Evolutionary conservation across 2,329 filamentous ascomycete species (phyloP).

Genomic region (Triangularia verruculosa): DNA sequence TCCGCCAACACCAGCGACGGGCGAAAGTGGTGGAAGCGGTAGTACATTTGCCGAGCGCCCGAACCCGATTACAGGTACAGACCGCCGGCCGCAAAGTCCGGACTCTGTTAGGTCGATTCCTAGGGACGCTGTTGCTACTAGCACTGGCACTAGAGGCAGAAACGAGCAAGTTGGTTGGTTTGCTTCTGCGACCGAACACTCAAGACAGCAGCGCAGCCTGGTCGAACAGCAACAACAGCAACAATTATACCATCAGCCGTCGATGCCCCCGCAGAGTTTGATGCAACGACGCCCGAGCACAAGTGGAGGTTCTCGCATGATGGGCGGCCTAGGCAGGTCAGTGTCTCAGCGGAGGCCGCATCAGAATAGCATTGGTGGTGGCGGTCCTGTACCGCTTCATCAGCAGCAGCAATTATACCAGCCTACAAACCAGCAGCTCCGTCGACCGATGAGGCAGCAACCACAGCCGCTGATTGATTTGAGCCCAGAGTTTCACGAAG

Average conservation of each 20-base stretch:
- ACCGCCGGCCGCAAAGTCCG: constrained; percentile 6
- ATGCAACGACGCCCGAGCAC: not conserved
- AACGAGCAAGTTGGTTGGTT: constrained; percentile 35
- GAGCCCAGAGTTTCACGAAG: constrained; percentile 24
- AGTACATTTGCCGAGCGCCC: not conserved
- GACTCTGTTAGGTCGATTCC: constrained; percentile 27
- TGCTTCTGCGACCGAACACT: constrained; percentile 35
- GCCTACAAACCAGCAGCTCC: constrained; percentile 30
- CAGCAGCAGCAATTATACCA: not conserved
- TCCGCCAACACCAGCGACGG: not conserved
- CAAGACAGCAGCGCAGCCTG: constrained; percentile 20
- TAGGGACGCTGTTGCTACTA: constrained; percentile 29
- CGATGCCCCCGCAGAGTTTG: not conserved
- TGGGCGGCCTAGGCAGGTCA: not conserved
- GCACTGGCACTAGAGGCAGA: constrained; percentile 13
- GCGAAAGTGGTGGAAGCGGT: not conserved
- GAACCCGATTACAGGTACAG: not conserved
- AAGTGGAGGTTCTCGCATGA: not conserved
- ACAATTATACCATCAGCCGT: not conserved
- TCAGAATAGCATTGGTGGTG: not conserved
- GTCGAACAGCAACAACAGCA: not conserved
- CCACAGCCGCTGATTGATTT: constrained; percentile 28
- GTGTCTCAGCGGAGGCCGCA: not conserved
- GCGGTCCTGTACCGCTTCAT: not conserved
- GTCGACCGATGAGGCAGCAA: constrained; percentile 42